phyloP scores from a whole-genome alignment of 768 basidiomycete species.

The Boletus sensibilis region DNA sequence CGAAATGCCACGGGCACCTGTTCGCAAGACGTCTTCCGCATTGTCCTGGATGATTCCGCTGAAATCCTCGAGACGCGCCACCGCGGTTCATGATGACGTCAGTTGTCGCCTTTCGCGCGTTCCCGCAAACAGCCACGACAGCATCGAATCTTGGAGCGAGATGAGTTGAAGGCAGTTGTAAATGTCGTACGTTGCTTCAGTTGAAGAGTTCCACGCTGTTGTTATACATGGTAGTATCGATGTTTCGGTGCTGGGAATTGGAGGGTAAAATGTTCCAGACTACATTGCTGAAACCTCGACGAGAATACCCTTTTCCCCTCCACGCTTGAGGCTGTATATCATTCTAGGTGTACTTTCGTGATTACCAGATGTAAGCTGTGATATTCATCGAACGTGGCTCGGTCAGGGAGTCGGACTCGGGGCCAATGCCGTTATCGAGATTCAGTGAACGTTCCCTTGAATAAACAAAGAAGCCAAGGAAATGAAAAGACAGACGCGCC shows the following conservation, averaged over 20 bases:
- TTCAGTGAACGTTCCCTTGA: neutral
- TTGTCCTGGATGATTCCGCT: slow-evolving; percentile 31
- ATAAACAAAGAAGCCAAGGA: too few relatives aligned
- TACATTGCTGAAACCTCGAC: neutral
- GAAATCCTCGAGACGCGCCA: slow-evolving; percentile 10
- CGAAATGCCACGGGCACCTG: slow-evolving; percentile 4
- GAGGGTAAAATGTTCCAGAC: neutral
- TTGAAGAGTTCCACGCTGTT: slow-evolving; percentile 3
- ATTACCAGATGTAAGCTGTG: neutral
- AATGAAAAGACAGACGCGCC: too few relatives aligned
- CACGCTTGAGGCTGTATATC: neutral
- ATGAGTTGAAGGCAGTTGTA: neutral
- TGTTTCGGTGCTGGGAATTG: neutral
- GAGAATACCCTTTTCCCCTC: neutral
- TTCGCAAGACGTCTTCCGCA: slow-evolving; percentile 21
- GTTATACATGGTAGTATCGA: slow-evolving; percentile 11
- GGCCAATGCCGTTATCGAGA: neutral
- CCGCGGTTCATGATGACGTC: slow-evolving; percentile 1
- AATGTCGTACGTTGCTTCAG: slow-evolving; percentile 1
- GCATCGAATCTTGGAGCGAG: slow-evolving; percentile 40
- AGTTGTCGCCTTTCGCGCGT: slow-evolving; percentile 6
- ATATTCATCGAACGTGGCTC: neutral
- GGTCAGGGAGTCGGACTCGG: neutral
- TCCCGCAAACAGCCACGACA: slow-evolving; percentile 27
- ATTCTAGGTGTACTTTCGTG: neutral